A percentile compares a stretch with the other conserved stretches of the same genome.
Conservation (phyloP, 371 early-diverging fungal genomes). For the Capillidium heterosporum region DNA sequence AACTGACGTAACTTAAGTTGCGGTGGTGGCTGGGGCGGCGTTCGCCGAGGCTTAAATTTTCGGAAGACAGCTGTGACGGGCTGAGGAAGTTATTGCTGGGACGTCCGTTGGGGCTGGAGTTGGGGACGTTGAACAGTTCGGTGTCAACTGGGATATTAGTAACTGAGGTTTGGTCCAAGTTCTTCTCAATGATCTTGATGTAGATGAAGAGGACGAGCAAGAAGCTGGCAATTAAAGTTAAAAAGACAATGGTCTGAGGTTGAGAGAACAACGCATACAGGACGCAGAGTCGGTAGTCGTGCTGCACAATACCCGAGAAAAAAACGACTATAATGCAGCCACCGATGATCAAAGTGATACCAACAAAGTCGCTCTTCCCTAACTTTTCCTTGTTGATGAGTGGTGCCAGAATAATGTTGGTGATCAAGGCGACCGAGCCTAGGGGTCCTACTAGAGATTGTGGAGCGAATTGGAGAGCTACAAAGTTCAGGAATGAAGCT, state of each 20-base stretch:
- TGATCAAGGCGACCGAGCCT: slow-evolving; percentile 60
- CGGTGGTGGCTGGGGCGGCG: too few species aligned
- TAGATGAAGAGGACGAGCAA: slow-evolving; percentile 28
- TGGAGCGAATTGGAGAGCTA: slow-evolving; percentile 66
- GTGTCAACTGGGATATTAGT: neutral
- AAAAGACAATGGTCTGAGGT: slow-evolving; percentile 44
- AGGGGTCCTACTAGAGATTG: slow-evolving; percentile 73
- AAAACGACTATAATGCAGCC: slow-evolving; percentile 61
- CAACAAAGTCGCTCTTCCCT: slow-evolving; percentile 35
- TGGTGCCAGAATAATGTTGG: slow-evolving; percentile 72
- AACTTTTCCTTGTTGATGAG: slow-evolving; percentile 59
- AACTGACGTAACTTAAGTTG: neutral
- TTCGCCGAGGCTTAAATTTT: neutral
- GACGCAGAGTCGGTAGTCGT: slow-evolving; percentile 51
- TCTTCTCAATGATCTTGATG: slow-evolving; percentile 42
- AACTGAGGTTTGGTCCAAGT: slow-evolving; percentile 13
- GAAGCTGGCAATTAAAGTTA: slow-evolving; percentile 31
- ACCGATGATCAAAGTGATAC: slow-evolving; percentile 53
- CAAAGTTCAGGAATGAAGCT: slow-evolving; percentile 57
- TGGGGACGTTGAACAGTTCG: neutral
- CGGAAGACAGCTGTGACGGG: slow-evolving; percentile 3
- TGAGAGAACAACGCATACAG: slow-evolving; percentile 48
- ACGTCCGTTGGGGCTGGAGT: neutral
- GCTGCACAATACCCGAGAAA: slow-evolving; percentile 38
- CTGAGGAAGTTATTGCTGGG: too few species aligned